phyloP scores from a whole-genome alignment of 345 rosid species.

The Gossypium ekmanianum region DNA sequence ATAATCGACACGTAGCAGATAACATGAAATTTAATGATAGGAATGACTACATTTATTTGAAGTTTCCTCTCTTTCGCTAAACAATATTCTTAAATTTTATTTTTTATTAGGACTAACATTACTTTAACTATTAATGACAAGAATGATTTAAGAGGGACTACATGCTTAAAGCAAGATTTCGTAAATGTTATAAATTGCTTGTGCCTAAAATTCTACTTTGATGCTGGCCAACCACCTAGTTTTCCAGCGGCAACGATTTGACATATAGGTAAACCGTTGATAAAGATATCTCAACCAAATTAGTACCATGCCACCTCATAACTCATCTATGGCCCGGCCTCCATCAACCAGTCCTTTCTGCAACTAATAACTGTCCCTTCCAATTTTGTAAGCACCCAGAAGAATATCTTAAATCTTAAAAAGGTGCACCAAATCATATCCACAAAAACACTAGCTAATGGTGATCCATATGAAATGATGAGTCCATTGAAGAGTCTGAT shows the following conservation, averaged over 20 bases:
- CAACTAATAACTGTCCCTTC: background rate
- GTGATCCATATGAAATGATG: no score
- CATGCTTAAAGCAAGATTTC: no score
- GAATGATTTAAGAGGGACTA: no score
- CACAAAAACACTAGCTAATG: background rate
- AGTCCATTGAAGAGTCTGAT: no score
- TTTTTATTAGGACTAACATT: no score
- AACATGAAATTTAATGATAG: no score
- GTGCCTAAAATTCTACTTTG: background rate
- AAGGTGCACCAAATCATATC: background rate
- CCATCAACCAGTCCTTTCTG: background rate
- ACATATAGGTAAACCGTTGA: background rate
- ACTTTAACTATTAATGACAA: no score
- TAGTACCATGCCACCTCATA: background rate
- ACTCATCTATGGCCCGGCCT: background rate
- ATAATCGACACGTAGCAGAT: no score
- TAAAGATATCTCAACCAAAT: background rate
- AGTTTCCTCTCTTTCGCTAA: no score
- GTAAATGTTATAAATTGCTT: background rate
- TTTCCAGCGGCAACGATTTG: background rate
- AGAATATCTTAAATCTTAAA: background rate
- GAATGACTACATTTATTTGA: no score
- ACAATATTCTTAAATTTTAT: no score
- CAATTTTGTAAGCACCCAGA: slow-evolving; percentile 3
- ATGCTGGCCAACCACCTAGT: background rate